Conservation (phyloP, 495 filamentous ascomycete genomes). For the Umbilicaria muhlenbergii region DNA sequence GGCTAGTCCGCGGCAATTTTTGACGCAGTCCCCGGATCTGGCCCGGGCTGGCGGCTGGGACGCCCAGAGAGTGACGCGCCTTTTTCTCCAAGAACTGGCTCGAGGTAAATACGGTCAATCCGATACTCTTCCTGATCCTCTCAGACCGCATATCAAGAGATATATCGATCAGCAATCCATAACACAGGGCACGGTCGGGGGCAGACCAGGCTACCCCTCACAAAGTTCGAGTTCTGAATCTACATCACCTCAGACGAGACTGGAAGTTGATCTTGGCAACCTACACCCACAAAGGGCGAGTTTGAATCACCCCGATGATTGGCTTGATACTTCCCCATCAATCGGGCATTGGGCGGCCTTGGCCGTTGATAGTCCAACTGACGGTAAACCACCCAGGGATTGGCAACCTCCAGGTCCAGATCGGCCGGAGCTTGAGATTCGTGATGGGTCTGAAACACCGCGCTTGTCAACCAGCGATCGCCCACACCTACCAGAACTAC, state of each 20-base stretch:
- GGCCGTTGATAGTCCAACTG: slow-evolving; percentile 24
- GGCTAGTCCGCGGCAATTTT: slow-evolving; percentile 15
- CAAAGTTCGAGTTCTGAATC: too few relatives aligned
- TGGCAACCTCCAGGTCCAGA: not conserved
- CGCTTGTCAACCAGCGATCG: slow-evolving; percentile 4
- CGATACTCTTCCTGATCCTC: slow-evolving; percentile 4
- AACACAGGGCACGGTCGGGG: too few relatives aligned
- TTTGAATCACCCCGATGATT: slow-evolving; percentile 32
- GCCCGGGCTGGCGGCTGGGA: slow-evolving; percentile 37
- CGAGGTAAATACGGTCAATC: slow-evolving; percentile 18
- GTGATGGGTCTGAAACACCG: not conserved
- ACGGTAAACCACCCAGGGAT: slow-evolving; percentile 16
- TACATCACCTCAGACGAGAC: not conserved
- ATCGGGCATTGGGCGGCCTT: slow-evolving; percentile 32
- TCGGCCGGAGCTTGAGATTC: not conserved
- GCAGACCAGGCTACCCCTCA: too few relatives aligned
- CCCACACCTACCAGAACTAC: slow-evolving; percentile 19
- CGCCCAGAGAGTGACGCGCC: slow-evolving; percentile 33
- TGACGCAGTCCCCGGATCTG: slow-evolving; percentile 26
- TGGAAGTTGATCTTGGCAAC: slow-evolving; percentile 9
- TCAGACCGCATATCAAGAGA: slow-evolving; percentile 5
- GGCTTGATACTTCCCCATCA: slow-evolving; percentile 39
- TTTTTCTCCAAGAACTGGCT: slow-evolving; percentile 36
- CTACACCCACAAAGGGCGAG: slow-evolving; percentile 23
- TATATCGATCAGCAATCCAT: not conserved